Base-by-base conservation (phyloP, 331 rosid genomes). In the Rhamnella rubrinervis region DNA sequence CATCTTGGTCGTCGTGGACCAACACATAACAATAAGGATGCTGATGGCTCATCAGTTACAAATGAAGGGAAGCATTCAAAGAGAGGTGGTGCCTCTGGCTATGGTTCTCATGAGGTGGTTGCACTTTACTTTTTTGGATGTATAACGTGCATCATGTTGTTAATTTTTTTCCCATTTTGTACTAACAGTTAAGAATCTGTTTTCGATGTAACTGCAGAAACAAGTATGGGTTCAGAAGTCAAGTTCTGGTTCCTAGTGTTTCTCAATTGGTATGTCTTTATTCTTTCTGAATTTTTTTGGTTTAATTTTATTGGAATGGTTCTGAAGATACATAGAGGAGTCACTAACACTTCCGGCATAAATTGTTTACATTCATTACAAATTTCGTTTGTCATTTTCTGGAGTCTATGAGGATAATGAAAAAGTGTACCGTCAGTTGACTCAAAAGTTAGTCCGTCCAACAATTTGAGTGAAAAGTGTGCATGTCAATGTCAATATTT, bases 141-240 rank as follows among this genome's bases (percentile, higher is more conserved):
- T 31, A 53, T 72, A 31, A 55, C 68, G 14, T 52, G 44, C 49
- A 5, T 65, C 59, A 37, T 60, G 62, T 4, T 40, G 55, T 26
- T 21, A 57, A 5, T 64, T 35, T 25, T 47, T 61, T 4, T 31
- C 14, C 69, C 21, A 35, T 26, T 75, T 55, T 77, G 21, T 63
- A 18, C 68, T 74, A 67, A 67, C 39, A 25, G 6, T 71, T 59
- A 60, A 49, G 47, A 28, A 1, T 65, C 60, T 55, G 20, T 75
- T 40, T 71, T 70, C 62, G 5, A 56, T 78, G 59, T 71, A 65
- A 80, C 62, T 77, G 88, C 96, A 92, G 96, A 92, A 85, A 78
- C 96, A 88, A 81, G 89, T 89, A 61, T 92, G 98, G 98, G 89
- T 92, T 81, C 96, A 89, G 85, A 92, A 92, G 80, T 78, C 95